Base-by-base conservation (phyloP, 352 stramenopile species). In the Phytopythium chamaehyphon region DNA sequence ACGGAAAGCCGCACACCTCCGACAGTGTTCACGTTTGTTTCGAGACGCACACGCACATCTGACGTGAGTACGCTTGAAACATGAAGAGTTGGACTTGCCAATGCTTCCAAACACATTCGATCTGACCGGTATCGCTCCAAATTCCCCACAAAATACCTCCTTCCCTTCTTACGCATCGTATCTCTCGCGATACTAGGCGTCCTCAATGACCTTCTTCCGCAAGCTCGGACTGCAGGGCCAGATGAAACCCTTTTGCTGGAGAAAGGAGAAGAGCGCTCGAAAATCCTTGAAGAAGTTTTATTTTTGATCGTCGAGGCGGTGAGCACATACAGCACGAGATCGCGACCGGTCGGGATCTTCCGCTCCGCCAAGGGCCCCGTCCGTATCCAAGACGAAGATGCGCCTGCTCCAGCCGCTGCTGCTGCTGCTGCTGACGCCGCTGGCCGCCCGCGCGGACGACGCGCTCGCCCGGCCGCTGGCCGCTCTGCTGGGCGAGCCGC, bases 231-330 rank as follows among this genome's bases (percentile, higher is more conserved):
- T 33, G 28, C 5, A 40, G 18, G 62, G 39, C 22, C 58, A 49
- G 47, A 63, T 15, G 58, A 75, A 28, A 46, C 55, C 0, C 51
- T 81, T 1, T 40, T 55, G 10, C 47, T 45, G 6, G 64, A 66
- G 23, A 66, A 59, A n/a, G 64, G 62, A 14, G 77, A 88, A 52
- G 70, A 72, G 43, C 63, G 60, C 0, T 55, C 67, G 0, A 80
- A 79, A 24, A 71, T 72, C 3, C 71, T 88, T 15, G 65, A 80
- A 2, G 56, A 73, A n/a, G 62, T 88, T 1, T 59, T 88, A 7
- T 80, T 86, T 56, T 66, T 59, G 18, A 76, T 88, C 44, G 65
- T 86, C 16, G 62, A 82, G 10, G 66, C 64, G 2, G 48, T 86
- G 1, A 88, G 75, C 22, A 55, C 58, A 16, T 47, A 60, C 15